Percentiles rank a stretch among this genome's conserved stretches.
Evolutionary conservation across 768 basidiomycete species (phyloP).

Genomic region (Psilocybe sp.): DNA sequence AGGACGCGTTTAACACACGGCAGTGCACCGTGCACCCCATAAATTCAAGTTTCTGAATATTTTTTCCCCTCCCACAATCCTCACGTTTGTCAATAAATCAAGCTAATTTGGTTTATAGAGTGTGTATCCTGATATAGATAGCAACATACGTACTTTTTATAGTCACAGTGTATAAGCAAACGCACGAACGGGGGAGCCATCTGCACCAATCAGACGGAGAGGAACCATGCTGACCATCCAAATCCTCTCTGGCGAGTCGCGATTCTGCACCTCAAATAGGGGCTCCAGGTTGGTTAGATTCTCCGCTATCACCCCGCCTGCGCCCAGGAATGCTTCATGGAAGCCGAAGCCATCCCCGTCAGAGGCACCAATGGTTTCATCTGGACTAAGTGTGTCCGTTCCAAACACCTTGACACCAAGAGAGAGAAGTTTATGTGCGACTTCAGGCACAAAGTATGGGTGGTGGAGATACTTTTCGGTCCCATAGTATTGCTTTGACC

Average conservation of each 20-base stretch:
- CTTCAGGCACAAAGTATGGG: slow-evolving; percentile 57
- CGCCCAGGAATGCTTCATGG: slow-evolving; percentile 60
- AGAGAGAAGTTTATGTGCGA: slow-evolving; percentile 46
- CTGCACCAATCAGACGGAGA: slow-evolving; percentile 52
- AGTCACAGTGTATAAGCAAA: slow-evolving; percentile 38
- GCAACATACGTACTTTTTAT: not conserved
- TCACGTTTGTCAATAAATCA: no score
- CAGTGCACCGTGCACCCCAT: no score
- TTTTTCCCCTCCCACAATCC: no score
- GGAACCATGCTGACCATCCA: slow-evolving; percentile 57
- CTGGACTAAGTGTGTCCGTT: slow-evolving; percentile 64
- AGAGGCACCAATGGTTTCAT: slow-evolving; percentile 49
- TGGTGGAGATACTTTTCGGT: slow-evolving; percentile 53
- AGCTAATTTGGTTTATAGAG: no score
- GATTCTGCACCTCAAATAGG: slow-evolving; percentile 23
- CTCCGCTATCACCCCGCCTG: slow-evolving; percentile 65
- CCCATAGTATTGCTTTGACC: slow-evolving; percentile 54
- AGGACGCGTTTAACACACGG: no score
- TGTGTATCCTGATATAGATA: no score
- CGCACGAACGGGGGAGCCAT: slow-evolving; percentile 73
- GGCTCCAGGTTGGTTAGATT: slow-evolving; percentile 57
- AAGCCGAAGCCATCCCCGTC: slow-evolving; percentile 42
- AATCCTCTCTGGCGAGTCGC: slow-evolving; percentile 6
- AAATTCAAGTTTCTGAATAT: no score
- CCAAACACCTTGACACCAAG: slow-evolving; percentile 58